These are phyloP conservation scores for Metschnikowia orientalis DNA, from an alignment of 805 yeast genomes.

Conservation along the genomic window DNA sequence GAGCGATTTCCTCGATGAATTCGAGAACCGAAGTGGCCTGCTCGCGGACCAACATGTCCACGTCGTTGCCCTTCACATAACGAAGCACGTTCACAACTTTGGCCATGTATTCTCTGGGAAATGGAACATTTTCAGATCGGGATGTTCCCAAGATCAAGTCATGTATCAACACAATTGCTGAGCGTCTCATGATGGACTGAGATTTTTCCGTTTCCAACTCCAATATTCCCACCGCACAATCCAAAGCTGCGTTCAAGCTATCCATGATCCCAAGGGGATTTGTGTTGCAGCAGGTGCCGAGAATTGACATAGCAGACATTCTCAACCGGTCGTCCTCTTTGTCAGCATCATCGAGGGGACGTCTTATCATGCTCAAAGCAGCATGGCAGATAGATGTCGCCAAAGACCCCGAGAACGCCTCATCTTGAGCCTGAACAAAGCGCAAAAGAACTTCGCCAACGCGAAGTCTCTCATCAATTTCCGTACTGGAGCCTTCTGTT, in stretches of 20 bases:
- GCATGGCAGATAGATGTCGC: conserved; percentile 42
- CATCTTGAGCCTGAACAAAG: conserved; percentile 47
- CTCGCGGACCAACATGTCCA: conserved; percentile 56
- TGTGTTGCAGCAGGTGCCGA: conserved; percentile 65
- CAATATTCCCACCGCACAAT: conserved; percentile 73
- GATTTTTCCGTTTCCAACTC: conserved; percentile 47
- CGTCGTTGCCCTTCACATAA: conserved; percentile 45
- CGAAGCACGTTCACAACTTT: conserved; percentile 40
- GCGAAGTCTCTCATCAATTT: conserved; percentile 65
- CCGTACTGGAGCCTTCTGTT: conserved; percentile 8
- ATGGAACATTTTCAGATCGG: conserved; percentile 42
- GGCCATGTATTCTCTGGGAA: conserved; percentile 47
- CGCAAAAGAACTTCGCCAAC: conserved; percentile 78
- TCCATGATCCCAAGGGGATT: conserved; percentile 51
- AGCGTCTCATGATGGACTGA: conserved; percentile 61
- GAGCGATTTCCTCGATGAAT: conserved; percentile 28
- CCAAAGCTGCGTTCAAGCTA: conserved; percentile 55
- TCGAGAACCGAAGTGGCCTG: conserved; percentile 42
- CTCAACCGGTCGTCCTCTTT: conserved; percentile 57
- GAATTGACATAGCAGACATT: conserved; percentile 81
- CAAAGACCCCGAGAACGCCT: conserved; percentile 42
- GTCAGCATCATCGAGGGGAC: conserved; percentile 20
- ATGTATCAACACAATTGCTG: conserved; percentile 66
- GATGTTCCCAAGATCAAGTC: conserved; percentile 53
- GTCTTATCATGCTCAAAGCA: conserved; percentile 38